Conservation (phyloP, 2,329 filamentous ascomycete genomes). For the Cladophialophora immunda region DNA sequence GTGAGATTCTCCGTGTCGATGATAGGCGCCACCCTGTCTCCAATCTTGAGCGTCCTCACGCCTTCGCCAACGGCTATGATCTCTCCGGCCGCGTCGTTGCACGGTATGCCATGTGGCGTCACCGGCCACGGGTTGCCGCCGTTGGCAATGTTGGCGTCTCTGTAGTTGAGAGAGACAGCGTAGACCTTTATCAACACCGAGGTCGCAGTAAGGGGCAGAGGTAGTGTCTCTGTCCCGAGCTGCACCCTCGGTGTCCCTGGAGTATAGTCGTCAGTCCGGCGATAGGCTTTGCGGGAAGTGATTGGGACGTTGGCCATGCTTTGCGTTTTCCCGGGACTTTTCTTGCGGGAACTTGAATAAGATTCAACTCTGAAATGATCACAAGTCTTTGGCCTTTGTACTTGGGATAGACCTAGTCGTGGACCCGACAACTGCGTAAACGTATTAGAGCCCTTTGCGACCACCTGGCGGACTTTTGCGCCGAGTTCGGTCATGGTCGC, state of each 20-base stretch:
- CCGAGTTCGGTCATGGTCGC: too few species aligned
- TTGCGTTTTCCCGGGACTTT: not conserved
- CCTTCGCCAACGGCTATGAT: conserved; percentile 50
- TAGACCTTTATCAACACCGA: conserved; percentile 59
- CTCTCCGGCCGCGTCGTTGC: conserved; percentile 55
- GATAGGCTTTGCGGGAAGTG: conserved; percentile 43
- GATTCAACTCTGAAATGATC: too few species aligned
- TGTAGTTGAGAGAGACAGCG: conserved; percentile 64
- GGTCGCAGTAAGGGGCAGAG: conserved; percentile 45
- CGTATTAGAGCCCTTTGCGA: too few species aligned
- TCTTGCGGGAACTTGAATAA: not conserved
- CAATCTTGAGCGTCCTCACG: conserved; percentile 46
- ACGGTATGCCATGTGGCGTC: conserved; percentile 43
- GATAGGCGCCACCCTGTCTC: conserved; percentile 51
- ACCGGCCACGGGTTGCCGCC: conserved; percentile 55
- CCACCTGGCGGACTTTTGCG: too few species aligned
- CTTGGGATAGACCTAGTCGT: too few species aligned
- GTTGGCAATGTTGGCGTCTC: conserved; percentile 57
- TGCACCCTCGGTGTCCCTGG: conserved; percentile 47
- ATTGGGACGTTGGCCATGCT: conserved; percentile 23
- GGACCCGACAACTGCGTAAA: too few species aligned
- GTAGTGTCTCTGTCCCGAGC: conserved; percentile 47
- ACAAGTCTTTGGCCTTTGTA: too few species aligned
- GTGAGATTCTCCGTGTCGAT: conserved; percentile 53
- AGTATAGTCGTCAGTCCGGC: conserved; percentile 47